Evolutionary conservation across 31 red algal species (phyloP).

Genomic region (Bonnemaisonia californica): DNA sequence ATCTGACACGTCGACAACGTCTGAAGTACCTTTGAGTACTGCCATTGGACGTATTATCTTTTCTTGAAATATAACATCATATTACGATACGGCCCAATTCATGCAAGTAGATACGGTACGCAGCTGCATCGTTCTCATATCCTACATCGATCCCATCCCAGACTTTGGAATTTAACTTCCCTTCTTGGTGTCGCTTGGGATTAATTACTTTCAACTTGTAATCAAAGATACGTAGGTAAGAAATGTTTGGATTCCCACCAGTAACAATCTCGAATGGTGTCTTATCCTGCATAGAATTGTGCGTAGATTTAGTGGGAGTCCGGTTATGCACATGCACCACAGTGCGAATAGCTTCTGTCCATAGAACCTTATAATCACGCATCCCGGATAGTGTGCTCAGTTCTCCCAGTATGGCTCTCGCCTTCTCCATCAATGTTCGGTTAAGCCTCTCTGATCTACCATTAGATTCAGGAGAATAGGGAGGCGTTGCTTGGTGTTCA

Average conservation of each 20-base stretch:
- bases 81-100: background rate
- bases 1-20: background rate
- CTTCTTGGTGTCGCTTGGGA: background rate
- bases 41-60: no score
- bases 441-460: no score
- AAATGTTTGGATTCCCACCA: background rate
- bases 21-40: background rate
- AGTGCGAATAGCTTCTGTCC: no score
- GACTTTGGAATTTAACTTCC: background rate
- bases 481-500: no score
- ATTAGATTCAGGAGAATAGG: no score
- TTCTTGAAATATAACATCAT: slow-evolving; percentile 9
- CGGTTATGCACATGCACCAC: background rate
- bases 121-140: background rate
- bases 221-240: background rate
- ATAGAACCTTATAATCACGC: no score
- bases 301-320: background rate
- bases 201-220: background rate
- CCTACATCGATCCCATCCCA: background rate
- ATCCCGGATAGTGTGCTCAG: no score
- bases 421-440: no score
- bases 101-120: background rate
- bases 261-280: background rate
- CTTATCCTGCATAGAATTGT: background rate
- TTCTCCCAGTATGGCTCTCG: no score